Conservation (phyloP, 192 early-diverging fungal genomes). For the Mycoemilia scoparia region DNA sequence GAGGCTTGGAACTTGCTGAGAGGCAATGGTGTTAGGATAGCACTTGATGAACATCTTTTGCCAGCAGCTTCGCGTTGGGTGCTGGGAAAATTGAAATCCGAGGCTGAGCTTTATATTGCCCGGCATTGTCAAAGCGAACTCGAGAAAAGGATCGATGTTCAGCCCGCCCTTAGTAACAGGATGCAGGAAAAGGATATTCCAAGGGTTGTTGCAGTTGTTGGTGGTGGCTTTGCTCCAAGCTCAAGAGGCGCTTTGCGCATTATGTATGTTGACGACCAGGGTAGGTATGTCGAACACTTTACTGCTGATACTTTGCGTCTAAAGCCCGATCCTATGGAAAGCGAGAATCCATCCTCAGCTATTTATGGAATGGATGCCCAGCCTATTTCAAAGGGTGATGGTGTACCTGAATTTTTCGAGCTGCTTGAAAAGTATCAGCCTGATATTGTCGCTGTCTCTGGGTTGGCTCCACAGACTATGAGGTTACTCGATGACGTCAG, state of each 20-base stretch:
- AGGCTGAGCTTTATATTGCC: constrained; percentile 52
- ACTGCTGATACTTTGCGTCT: constrained; percentile 38
- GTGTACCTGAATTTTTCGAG: constrained; percentile 30
- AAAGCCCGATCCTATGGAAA: background rate
- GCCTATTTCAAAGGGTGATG: too few relatives aligned
- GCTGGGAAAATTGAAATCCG: constrained; percentile 49
- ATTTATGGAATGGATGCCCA: too few relatives aligned
- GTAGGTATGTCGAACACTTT: constrained; percentile 42
- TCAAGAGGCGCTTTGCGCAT: constrained; percentile 29
- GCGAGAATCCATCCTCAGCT: too few relatives aligned
- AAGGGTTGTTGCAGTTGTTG: constrained; percentile 21
- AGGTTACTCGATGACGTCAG: constrained; percentile 51
- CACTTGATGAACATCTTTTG: constrained; percentile 46
- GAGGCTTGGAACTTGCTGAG: constrained; percentile 64
- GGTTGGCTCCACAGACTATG: constrained; percentile 55
- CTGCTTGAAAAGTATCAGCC: constrained; percentile 41
- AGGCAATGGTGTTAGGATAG: constrained; percentile 35
- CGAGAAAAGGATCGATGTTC: constrained; percentile 30
- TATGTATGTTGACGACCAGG: constrained; percentile 58
- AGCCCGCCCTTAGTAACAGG: constrained; percentile 6
- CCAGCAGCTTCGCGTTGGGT: constrained; percentile 56
- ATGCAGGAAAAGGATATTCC: constrained; percentile 4
- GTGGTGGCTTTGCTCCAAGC: constrained; percentile 24
- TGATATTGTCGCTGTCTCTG: constrained; percentile 67
- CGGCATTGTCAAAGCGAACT: constrained; percentile 41